These are phyloP conservation scores for Ophiognomonia clavigignenti-juglandacearum DNA, from an alignment of 2,329 filamentous ascomycete genomes.

Conservation along the genomic window DNA sequence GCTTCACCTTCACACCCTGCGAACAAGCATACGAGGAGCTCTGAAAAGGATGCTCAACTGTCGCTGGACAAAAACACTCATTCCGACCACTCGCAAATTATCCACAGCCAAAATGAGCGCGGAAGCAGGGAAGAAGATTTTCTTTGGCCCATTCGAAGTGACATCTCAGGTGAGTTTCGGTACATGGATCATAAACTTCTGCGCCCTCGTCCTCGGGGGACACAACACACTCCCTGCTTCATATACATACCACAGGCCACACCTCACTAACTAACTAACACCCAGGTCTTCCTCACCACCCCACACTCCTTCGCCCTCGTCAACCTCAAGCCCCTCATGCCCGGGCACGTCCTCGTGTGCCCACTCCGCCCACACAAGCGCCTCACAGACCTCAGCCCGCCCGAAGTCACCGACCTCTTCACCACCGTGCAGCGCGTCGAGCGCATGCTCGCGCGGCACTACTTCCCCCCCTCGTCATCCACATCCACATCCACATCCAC, in stretches of 20 bases:
- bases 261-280: neutral
- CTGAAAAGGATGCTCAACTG: neutral
- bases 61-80: neutral
- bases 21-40: neutral
- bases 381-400: constrained; percentile 65
- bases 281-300: constrained; percentile 81
- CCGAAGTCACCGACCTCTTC: constrained; percentile 79
- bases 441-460: constrained; percentile 61
- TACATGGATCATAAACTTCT: neutral
- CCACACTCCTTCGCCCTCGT: constrained; percentile 80
- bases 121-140: constrained; percentile 32
- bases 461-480: constrained; percentile 34
- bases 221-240: too few relatives aligned
- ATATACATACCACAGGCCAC: neutral
- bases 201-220: too few relatives aligned
- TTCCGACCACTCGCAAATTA: neutral
- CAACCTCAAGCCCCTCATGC: constrained; percentile 90
- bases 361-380: constrained; percentile 65
- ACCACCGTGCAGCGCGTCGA: constrained; percentile 79
- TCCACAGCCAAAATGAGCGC: constrained; percentile 15
- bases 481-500: neutral
- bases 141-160: constrained; percentile 74
- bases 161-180: constrained; percentile 58
- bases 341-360: constrained; percentile 89
- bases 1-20: neutral